Conservation (phyloP, 2,329 filamentous ascomycete genomes). For the Periconia sp. region DNA sequence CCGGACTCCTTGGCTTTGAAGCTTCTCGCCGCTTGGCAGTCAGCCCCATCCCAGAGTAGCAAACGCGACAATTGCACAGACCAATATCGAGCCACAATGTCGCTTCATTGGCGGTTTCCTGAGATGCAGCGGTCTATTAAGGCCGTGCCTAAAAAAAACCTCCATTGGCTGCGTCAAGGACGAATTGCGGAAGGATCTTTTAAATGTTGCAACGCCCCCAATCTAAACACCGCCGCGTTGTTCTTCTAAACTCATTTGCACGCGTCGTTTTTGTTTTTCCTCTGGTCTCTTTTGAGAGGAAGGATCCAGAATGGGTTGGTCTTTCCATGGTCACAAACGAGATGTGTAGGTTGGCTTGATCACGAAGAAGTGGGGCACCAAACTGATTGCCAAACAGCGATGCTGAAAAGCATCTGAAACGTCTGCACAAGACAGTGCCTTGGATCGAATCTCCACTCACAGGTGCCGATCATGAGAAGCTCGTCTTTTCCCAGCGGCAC, state of each 20-base stretch:
- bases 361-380: neutral
- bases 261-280: neutral
- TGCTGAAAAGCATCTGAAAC: conserved; percentile 42
- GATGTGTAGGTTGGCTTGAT: conserved; percentile 29
- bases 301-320: conserved; percentile 34
- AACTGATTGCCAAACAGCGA: conserved; percentile 30
- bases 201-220: conserved; percentile 2
- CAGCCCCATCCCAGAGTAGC: neutral
- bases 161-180: conserved; percentile 1
- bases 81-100: neutral
- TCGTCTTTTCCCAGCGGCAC: conserved; percentile 46
- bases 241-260: neutral
- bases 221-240: neutral
- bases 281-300: neutral
- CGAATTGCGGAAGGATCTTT: neutral
- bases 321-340: conserved; percentile 37
- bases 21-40: neutral
- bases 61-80: conserved; percentile 1
- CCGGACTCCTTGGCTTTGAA: no score
- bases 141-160: conserved; percentile 2
- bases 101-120: conserved; percentile 2
- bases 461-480: conserved; percentile 42
- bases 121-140: neutral
- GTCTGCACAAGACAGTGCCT: conserved; percentile 41
- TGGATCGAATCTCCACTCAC: conserved; percentile 43